phyloP scores from a whole-genome alignment of 164 flowering plant genomes.

The Protea cynaroides region DNA sequence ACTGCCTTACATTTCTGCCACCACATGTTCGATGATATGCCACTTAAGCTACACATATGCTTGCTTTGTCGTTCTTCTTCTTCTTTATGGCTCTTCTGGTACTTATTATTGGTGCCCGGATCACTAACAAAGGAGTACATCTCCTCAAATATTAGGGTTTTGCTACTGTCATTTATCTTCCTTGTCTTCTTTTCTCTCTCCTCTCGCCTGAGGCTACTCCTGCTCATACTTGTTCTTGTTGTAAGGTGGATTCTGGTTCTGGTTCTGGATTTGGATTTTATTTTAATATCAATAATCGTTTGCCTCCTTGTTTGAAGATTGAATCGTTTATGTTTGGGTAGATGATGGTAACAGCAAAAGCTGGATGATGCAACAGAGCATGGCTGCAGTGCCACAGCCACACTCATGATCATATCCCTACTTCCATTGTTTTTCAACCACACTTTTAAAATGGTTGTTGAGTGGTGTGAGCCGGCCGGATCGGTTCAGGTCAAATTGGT shows the following conservation, averaged over 20 bases:
- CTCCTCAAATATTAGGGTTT: neutral
- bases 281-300: neutral
- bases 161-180: neutral
- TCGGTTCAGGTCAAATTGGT: too few species aligned
- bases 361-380: too few species aligned
- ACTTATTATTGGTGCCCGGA: neutral
- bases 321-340: neutral
- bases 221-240: neutral
- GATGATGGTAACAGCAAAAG: too few species aligned
- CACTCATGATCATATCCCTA: too few species aligned
- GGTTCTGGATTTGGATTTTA: neutral
- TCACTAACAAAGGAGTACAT: neutral
- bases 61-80: neutral
- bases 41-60: neutral
- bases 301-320: neutral
- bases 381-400: too few species aligned
- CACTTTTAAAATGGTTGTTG: too few species aligned
- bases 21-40: conserved; percentile 17
- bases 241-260: neutral
- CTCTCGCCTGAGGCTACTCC: neutral
- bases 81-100: neutral
- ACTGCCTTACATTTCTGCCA: conserved; percentile 38
- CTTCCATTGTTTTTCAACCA: too few species aligned
- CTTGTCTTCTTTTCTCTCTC: neutral
- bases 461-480: too few species aligned